These are phyloP conservation scores for Rutstroemia sp. DNA, from an alignment of 2,329 filamentous ascomycete species.

Conservation along the genomic window DNA sequence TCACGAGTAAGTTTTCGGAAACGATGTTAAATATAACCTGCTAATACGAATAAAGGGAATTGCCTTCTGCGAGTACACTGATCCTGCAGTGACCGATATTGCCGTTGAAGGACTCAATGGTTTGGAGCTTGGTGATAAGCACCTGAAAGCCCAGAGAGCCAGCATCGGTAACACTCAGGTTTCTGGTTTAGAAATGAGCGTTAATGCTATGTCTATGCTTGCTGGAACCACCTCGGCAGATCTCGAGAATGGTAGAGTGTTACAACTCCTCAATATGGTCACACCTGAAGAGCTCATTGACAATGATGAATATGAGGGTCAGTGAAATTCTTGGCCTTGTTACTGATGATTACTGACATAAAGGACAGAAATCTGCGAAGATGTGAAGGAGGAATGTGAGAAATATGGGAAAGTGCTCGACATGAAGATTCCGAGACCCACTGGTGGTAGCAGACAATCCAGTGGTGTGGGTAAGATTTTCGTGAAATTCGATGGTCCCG, in stretches of 20 bases:
- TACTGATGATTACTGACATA: too few species aligned
- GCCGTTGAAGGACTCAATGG: slow-evolving; percentile 87
- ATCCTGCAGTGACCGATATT: slow-evolving; percentile 68
- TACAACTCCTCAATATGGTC: slow-evolving; percentile 97
- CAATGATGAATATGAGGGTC: slow-evolving; percentile 91
- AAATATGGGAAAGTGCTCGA: slow-evolving; percentile 83
- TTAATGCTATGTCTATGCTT: slow-evolving; percentile 96
- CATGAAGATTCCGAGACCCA: slow-evolving; percentile 88
- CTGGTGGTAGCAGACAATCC: slow-evolving; percentile 73
- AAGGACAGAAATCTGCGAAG: slow-evolving; percentile 75
- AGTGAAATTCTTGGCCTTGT: slow-evolving; percentile 16
- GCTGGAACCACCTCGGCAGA: slow-evolving; percentile 79
- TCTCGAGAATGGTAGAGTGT: slow-evolving; percentile 71
- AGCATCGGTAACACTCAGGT: slow-evolving; percentile 94
- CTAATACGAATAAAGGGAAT: slow-evolving; percentile 59
- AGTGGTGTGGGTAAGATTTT: slow-evolving; percentile 96
- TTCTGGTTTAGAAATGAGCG: slow-evolving; percentile 84
- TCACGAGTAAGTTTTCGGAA: slow-evolving; percentile 59
- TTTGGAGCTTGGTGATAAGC: slow-evolving; percentile 85
- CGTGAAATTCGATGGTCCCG: slow-evolving; percentile 79
- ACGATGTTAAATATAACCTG: not conserved
- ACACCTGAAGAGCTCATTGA: slow-evolving; percentile 92
- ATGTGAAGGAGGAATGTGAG: slow-evolving; percentile 84
- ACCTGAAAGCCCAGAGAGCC: slow-evolving; percentile 78
- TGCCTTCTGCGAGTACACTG: slow-evolving; percentile 91